Evolutionary conservation across 345 rosid genomes (phyloP).

Genomic region (Eucalyptus sp.): DNA sequence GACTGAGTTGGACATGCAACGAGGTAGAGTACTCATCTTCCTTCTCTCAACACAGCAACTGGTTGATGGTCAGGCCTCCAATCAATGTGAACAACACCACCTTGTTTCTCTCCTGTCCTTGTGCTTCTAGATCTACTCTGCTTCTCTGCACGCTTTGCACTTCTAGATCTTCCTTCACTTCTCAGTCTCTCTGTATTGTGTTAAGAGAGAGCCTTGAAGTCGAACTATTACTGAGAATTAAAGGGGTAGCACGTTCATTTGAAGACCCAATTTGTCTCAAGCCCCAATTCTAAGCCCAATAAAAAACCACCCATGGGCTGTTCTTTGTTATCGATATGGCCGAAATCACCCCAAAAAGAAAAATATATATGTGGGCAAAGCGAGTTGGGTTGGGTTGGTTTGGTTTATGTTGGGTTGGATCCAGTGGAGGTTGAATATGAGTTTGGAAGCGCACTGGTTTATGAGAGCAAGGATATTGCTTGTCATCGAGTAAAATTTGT

Average conservation of each 20-base stretch:
- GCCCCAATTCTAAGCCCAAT: neutral
- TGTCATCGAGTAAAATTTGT: neutral
- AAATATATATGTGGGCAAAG: too few species aligned
- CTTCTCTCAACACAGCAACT: too few species aligned
- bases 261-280: neutral
- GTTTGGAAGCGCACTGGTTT: fast-evolving
- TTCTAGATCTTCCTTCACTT: neutral
- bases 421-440: fast-evolving
- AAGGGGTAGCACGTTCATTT: neutral
- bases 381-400: too few species aligned
- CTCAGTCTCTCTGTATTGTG: neutral
- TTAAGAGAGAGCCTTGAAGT: neutral
- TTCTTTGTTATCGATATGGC: too few species aligned
- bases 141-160: neutral
- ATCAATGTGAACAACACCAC: neutral
- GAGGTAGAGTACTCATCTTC: too few species aligned
- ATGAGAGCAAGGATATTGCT: neutral
- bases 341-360: too few species aligned
- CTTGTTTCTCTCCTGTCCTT: neutral
- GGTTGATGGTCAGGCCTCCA: neutral
- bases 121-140: neutral
- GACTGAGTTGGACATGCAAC: too few species aligned
- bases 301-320: too few species aligned
- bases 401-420: neutral
- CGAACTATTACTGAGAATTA: too few species aligned